These are phyloP conservation scores for Diplodia seriata DNA, from an alignment of 2,329 filamentous ascomycete genomes.

Conservation along the genomic window DNA sequence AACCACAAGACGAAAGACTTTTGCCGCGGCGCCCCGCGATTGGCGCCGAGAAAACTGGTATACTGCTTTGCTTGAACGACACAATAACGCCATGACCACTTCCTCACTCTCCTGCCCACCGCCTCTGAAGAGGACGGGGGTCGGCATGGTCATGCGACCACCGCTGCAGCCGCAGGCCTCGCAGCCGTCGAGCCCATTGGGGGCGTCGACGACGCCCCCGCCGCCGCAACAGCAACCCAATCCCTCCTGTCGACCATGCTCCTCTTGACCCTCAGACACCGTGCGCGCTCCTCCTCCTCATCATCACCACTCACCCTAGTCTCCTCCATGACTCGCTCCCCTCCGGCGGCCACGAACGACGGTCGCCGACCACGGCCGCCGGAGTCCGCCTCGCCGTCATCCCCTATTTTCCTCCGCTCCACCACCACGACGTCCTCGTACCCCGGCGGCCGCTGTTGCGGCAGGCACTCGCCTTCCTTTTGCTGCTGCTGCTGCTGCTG, in stretches of 20 bases:
- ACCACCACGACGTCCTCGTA: not conserved
- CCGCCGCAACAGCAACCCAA: not conserved
- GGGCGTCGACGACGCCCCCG: not conserved
- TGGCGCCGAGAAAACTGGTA: not conserved
- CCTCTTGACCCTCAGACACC: not conserved
- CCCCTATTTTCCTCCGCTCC: not conserved
- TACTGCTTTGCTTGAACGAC: not conserved
- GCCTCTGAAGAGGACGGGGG: not conserved
- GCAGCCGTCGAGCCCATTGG: not conserved
- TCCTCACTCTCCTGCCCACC: not conserved
- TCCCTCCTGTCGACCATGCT: conserved; percentile 18
- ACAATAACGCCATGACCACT: not conserved
- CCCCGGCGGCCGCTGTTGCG: not conserved
- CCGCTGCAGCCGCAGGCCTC: not conserved
- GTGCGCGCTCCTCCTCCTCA: not conserved
- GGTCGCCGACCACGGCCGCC: too few relatives aligned
- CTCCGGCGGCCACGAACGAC: not conserved
- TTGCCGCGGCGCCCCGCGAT: not conserved
- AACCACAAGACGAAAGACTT: not conserved
- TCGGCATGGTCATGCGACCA: not conserved
- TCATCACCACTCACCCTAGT: not conserved
- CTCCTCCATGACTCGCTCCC: not conserved
- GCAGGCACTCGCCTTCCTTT: too few relatives aligned
- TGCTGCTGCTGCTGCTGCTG: not conserved
- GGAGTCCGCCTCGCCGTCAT: not conserved